phyloP scores from a whole-genome alignment of 495 filamentous ascomycete genomes.

The Podospora sp. region DNA sequence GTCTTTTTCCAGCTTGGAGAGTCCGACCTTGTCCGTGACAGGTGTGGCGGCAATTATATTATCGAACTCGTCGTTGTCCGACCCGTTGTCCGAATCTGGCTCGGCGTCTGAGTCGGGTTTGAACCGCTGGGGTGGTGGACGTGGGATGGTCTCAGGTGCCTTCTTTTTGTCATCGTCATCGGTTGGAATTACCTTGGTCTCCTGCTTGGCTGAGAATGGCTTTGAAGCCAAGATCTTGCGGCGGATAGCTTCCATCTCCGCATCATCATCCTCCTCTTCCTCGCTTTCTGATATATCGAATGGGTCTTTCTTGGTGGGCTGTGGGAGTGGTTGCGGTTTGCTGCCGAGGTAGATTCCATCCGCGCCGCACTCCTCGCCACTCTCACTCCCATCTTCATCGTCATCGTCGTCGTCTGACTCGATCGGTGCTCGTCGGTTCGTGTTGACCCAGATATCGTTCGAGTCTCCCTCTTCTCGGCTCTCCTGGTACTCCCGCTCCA shows the following conservation, averaged over 20 bases:
- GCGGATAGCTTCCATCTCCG: slow-evolving; percentile 89
- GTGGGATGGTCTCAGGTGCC: slow-evolving; percentile 58
- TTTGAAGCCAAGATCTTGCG: slow-evolving; percentile 72
- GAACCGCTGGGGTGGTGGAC: slow-evolving; percentile 47
- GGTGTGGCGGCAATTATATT: slow-evolving; percentile 89
- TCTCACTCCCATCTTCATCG: slow-evolving; percentile 42
- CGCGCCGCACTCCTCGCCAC: slow-evolving; percentile 33
- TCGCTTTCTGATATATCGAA: slow-evolving; percentile 73
- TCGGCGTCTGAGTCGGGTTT: slow-evolving; percentile 71
- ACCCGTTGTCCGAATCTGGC: slow-evolving; percentile 69
- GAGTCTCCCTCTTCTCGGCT: slow-evolving; percentile 67
- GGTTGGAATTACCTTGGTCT: neutral
- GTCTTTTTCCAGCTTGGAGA: slow-evolving; percentile 51
- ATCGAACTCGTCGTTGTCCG: slow-evolving; percentile 75
- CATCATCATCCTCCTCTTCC: slow-evolving; percentile 77
- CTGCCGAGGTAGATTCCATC: slow-evolving; percentile 62
- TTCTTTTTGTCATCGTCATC: slow-evolving; percentile 51
- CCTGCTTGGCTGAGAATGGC: slow-evolving; percentile 15
- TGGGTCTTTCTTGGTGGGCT: slow-evolving; percentile 57
- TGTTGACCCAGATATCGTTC: slow-evolving; percentile 82
- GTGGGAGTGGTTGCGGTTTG: slow-evolving; percentile 45
- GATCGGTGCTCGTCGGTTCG: slow-evolving; percentile 64
- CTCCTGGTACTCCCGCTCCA: slow-evolving; percentile 87
- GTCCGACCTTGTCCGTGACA: slow-evolving; percentile 77
- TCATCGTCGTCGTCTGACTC: slow-evolving; percentile 55